Percentiles rank a stretch among this genome's conserved stretches.
Evolutionary conservation across 257 asterid genomes (phyloP).

Genomic region (Solanum pimpinellifolium): DNA sequence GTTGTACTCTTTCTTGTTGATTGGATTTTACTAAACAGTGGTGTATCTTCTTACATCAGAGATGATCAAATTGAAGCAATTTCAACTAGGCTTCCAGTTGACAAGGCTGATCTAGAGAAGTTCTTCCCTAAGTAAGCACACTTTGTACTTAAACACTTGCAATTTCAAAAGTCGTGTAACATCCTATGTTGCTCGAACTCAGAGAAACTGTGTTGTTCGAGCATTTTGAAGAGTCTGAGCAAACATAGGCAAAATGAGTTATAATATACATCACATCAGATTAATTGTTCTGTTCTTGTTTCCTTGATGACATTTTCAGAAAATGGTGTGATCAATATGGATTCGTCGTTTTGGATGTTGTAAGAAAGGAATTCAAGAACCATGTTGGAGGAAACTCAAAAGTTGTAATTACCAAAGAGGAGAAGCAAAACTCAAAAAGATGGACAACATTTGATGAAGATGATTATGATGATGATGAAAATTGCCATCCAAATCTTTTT

Average conservation of each 20-base stretch:
- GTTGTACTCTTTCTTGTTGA: background rate
- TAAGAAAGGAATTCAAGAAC: conserved; percentile 61
- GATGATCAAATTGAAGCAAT: conserved; percentile 71
- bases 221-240: background rate
- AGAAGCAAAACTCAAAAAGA: conserved; percentile 21
- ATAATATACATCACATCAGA: background rate
- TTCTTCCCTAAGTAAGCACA: conserved; percentile 50
- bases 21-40: background rate
- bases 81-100: conserved; percentile 70
- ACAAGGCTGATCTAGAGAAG: conserved; percentile 48
- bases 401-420: conserved; percentile 3
- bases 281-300: background rate
- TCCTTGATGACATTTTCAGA: conserved; percentile 14
- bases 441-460: conserved; percentile 55
- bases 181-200: background rate
- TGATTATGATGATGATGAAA: conserved; percentile 38
- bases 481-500: conserved; percentile 57
- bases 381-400: conserved; percentile 35
- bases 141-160: background rate
- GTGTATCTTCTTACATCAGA: conserved; percentile 11
- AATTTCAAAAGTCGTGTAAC: background rate
- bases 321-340: conserved; percentile 59
- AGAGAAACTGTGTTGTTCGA: background rate
- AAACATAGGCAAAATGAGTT: background rate
- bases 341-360: conserved; percentile 55